Evolutionary conservation across 2,329 filamentous ascomycete genomes (phyloP), one percentile per base, ranked within the genome.

Genomic region (Colletotrichum godetiae): DNA sequence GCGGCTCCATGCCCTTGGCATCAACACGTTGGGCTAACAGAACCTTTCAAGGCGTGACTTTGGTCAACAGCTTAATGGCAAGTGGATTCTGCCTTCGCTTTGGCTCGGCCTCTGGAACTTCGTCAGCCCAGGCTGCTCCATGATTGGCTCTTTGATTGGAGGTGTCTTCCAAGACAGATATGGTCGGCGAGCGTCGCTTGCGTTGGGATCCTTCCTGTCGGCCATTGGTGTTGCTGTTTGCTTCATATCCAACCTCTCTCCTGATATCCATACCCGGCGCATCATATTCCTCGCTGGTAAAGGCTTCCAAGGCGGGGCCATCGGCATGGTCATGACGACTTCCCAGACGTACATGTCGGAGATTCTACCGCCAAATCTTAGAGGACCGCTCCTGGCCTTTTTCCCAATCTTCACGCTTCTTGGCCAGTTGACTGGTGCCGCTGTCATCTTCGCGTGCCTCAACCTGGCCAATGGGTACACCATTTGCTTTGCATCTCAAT

Each of bases 281-380:
- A 77, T 78, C 33, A 75, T 84, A 11, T 87, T 88, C 75, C 80
- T 87, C 4, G 80, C 81, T 1, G 86, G 84, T 49, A 86, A 87
- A 70, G 79, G 85, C n/a, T 76, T 86, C 22, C 84, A 87, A 67
- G 86, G 87, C 10, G 77, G 83, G 59, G 80, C 84, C 1, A 82
- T 87, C 49, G 86, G 87, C 13, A 82, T 85, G 59, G 79, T 86
- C 66, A 84, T 84, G 78, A 80, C 82, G 49, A 82, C 82, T 8
- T 80, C 81, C 4, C 81, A 85, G 70, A 88, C 86, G 0, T 88
- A 88, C 78, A 83, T 88, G 75, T 88, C 86, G 15, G 87, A 89
- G 74, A 84, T 87, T n/a, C 78, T 86, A 1, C 86, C 87, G 0
- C 80, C 83, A 0, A 80, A 78, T 4, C 80, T 89, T 8, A 81